Base-by-base conservation (phyloP, 2,329 filamentous ascomycete genomes). In the Fusarium sp. region DNA sequence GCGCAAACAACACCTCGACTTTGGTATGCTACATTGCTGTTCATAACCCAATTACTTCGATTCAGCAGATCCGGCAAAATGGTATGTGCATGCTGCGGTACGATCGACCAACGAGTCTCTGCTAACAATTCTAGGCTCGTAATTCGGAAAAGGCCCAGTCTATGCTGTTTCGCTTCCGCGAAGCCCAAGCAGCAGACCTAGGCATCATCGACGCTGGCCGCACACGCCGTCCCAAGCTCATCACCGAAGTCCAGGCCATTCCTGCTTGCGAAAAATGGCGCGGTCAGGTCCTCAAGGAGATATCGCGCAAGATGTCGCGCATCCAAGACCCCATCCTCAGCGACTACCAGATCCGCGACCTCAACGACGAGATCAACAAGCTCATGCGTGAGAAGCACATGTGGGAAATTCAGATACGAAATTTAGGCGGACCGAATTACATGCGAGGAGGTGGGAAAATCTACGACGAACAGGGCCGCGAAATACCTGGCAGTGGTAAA, bases 321-420 rank as follows among this genome's bases (percentile, higher is more conserved):
- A 98, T 99, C 82, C 96, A 99, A 79, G 96, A 99, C 74, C 84
- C 88, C 10, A 90, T 91, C 46, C 86, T 99, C n/a, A 93, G 89
- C 80, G 96, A 99, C 84, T 98, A 92, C 83, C 96, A 98, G 84
- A 93, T 99, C 79, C 90, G 96, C 75, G 96, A 99, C 80, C 85
- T 99, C 77, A 99, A 99, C 82, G 96, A 99, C 80, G 96, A 99
- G 81, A 97, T 99, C 85, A 99, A 99, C 85, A 97, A 97, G 82
- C 87, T 97, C 66, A 97, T 99, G 93, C 90, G 94, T 68, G 96
- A 99, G 83, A 99, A 99, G 81, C 94, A 96, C 86, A 94, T 97
- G 87, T 99, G 96, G 96, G 96, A 99, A 84, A 88, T 96, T 73
- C 94, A 97, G 81, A 97, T 99, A 72, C 88, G 94, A 60, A 96